Conservation (phyloP, 2,329 filamentous ascomycete species). For the Pseudogymnoascus sp. region DNA sequence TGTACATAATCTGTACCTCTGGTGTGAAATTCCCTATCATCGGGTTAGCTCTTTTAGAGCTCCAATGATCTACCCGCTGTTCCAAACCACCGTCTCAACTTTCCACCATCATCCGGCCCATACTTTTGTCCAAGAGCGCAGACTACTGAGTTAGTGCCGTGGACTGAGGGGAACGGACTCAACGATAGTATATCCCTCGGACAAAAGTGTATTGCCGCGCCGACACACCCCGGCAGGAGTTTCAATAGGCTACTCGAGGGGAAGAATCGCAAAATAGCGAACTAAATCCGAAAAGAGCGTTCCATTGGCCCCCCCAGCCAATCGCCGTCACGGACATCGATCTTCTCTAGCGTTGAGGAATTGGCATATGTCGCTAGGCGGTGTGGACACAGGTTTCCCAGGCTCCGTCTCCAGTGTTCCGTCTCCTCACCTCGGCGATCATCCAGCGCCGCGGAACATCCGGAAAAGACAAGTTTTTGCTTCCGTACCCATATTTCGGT, state of each 20-base stretch:
- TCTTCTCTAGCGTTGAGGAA: neutral
- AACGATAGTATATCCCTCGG: neutral
- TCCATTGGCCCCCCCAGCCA: neutral
- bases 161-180: neutral
- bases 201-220: neutral
- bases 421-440: conserved; percentile 2
- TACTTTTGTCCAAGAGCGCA: neutral
- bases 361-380: neutral
- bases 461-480: neutral
- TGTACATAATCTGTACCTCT: neutral
- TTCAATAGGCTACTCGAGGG: neutral
- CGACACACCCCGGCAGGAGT: neutral
- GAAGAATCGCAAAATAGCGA: neutral
- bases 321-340: neutral
- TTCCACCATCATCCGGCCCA: neutral
- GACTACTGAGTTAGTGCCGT: neutral
- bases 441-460: neutral
- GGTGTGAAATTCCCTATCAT: neutral
- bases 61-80: neutral
- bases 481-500: neutral
- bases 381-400: neutral
- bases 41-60: neutral
- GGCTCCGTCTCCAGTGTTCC: neutral
- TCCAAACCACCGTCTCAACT: neutral
- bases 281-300: neutral